Evolutionary conservation across 1,284 basidiomycete species (phyloP), one percentile per base, ranked within the genome.

Genomic region (Puccinia brachypodii): DNA sequence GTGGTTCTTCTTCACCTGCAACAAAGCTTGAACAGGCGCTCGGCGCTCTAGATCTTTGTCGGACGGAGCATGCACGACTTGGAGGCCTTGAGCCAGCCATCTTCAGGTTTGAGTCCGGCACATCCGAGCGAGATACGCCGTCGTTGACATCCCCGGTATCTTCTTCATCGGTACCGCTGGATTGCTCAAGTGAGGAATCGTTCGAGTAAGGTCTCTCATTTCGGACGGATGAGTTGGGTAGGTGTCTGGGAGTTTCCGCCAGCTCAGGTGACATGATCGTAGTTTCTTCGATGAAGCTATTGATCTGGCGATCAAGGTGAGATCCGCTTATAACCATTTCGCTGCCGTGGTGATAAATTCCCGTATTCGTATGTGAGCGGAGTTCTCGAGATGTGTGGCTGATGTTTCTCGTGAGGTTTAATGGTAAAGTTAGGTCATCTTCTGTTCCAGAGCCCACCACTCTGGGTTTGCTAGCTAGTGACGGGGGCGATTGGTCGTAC

Each of bases 1-100:
- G 33, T 13, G 66, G 31, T 71, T 79, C 76, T 19, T 71, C 66
- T 58, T 31, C 66, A 38, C 66, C 36, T n/a, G 42, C 68, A 28
- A 68, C 76, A 40, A 56, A 42, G 44, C 64, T 79, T 3, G 76
- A 79, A 40, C 33, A 66, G 13, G 36, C 36, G 28, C 76, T 79
- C 28, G 31, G 31, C 13, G 66, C 53, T 60, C 76, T 69, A 1
- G 76, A 69, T 33, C 76, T 69, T 69, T 9, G 14, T 7, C 36
- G 66, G 28, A 44, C n/a, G 33, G 66, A 79, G 6, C 19, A 9
- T 22, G 76, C 53, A 28, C 64, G 53, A 56, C 76, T 79, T 42
- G 76, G 76, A 19, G 76, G 66, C 28, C 76, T 79, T 13, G 76
- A 77, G 38, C 76, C 76, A 50, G 31, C 66, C 76, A 79, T 79